phyloP scores from a whole-genome alignment of 805 yeast species.

The Myxozyma kluyveri region DNA sequence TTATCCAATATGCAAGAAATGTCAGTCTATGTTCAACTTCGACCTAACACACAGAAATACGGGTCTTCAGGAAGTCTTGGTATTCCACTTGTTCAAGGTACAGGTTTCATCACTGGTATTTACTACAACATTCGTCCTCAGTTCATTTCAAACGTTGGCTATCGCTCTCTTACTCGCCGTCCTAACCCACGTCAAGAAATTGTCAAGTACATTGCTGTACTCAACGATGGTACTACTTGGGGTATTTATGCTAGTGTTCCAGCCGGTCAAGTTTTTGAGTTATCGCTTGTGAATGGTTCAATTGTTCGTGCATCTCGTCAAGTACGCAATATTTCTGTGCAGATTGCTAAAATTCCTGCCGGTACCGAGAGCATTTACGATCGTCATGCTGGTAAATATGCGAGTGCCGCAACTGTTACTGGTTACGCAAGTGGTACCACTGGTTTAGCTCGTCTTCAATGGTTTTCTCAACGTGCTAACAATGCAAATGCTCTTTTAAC shows the following conservation, averaged over 20 bases:
- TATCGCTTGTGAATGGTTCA: slow-evolving; percentile 38
- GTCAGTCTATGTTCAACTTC: slow-evolving; percentile 30
- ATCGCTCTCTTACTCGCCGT: slow-evolving; percentile 48
- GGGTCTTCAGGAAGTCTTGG: slow-evolving; percentile 11
- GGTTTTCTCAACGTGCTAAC: slow-evolving; percentile 37
- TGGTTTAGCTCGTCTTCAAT: slow-evolving; percentile 17
- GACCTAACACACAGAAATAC: slow-evolving; percentile 8
- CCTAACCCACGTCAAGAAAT: slow-evolving; percentile 44
- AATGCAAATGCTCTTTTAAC: slow-evolving; percentile 47
- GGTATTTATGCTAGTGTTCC: slow-evolving; percentile 55
- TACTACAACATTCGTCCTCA: slow-evolving; percentile 38
- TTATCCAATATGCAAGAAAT: slow-evolving; percentile 22
- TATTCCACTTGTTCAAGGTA: slow-evolving; percentile 55
- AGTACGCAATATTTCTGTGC: slow-evolving; percentile 54
- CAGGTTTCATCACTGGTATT: slow-evolving; percentile 56
- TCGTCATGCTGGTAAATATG: slow-evolving; percentile 60
- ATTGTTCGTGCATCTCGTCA: slow-evolving; percentile 46
- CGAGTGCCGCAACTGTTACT: slow-evolving; percentile 47
- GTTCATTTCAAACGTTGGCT: slow-evolving; percentile 50
- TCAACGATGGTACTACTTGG: slow-evolving; percentile 63
- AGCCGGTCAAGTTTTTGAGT: slow-evolving; percentile 31
- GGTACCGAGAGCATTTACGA: slow-evolving; percentile 47
- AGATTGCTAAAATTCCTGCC: slow-evolving; percentile 53
- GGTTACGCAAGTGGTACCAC: slow-evolving; percentile 36
- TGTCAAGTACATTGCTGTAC: slow-evolving; percentile 53